phyloP scores from a whole-genome alignment of 371 early-diverging fungal species.

The Mucor piriformis region DNA sequence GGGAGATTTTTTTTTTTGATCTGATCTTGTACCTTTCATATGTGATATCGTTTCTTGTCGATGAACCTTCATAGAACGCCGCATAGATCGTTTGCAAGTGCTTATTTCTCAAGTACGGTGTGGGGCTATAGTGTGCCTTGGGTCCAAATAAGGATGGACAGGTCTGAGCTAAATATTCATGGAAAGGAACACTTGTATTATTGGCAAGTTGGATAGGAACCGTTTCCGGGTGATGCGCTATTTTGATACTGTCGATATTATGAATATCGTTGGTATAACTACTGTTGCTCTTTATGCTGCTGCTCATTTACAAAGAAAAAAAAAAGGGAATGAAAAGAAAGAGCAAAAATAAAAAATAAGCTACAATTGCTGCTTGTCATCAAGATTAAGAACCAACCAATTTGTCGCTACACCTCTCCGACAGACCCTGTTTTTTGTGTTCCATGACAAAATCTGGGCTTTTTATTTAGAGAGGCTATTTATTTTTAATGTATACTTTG shows the following conservation, averaged over 20 bases:
- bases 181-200: conserved; percentile 22
- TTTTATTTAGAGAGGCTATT: no score
- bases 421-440: not conserved
- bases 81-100: conserved; percentile 60
- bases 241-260: conserved; percentile 17
- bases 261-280: conserved; percentile 10
- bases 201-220: conserved; percentile 20
- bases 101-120: conserved; percentile 50
- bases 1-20: not conserved
- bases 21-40: conserved; percentile 44
- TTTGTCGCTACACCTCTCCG: not conserved
- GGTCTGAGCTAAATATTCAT: conserved; percentile 26
- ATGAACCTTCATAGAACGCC: conserved; percentile 33
- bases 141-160: conserved; percentile 29
- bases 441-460: not conserved
- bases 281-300: conserved; percentile 12
- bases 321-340: not conserved
- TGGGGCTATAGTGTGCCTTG: conserved; percentile 27
- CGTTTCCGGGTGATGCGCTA: conserved; percentile 17
- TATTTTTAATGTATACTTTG: no score
- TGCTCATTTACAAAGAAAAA: not conserved
- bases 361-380: not conserved
- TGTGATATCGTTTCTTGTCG: conserved; percentile 30
- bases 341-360: not conserved
- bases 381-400: no score